Evolutionary conservation across 2,329 filamentous ascomycete species (phyloP), one percentile per base, ranked within the genome.

Genomic region (Orbilia javanica): DNA sequence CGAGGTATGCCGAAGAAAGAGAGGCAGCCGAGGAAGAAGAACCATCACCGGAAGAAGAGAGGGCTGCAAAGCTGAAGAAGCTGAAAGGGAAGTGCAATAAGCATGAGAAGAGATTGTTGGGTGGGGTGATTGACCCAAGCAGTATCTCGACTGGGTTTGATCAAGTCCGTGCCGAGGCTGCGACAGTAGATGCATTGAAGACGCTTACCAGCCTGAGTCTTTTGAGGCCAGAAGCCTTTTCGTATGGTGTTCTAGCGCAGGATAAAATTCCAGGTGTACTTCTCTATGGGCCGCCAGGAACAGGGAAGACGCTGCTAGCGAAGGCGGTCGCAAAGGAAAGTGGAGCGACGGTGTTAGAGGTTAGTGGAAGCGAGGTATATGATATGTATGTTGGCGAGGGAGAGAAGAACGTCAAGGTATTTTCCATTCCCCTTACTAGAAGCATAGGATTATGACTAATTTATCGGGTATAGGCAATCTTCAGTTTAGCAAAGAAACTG

Each of bases 331-430:
- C 90, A 13, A 91, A 90, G 81, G 89, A 92, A 83, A 89, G 87
- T 79, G 89, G 90, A 18, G 90, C 90, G 42, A 90, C 89, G 80
- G 90, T 87, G 90, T 92, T 99, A 44, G 94, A 98, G 84, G 90
- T 98, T 48, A 94, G 91, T 80, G 95, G 93, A 1, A 94, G 93
- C 1, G 93, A 93, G 80, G 92, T 99, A 81, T 96, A 97, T 84
- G 93, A 97, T 83, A 98, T 96, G 89, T 98, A 93, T 84, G 93
- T 98, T 2, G 96, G 96, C 22, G 94, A 98, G 84, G 93, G 93
- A 76, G 96, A 99, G 85, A 98, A 98, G 87, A 97, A 97, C 83
- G 92, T 98, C 67, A 91, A 92, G 65, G 69, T 73, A 39, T 13
- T 27, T 52, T 44, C 2, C n/a, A 27, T 34, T 34, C n/a, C n/a